Evolutionary conservation across 352 stramenopile species (phyloP).

Genomic region (Sclerospora graminicola): DNA sequence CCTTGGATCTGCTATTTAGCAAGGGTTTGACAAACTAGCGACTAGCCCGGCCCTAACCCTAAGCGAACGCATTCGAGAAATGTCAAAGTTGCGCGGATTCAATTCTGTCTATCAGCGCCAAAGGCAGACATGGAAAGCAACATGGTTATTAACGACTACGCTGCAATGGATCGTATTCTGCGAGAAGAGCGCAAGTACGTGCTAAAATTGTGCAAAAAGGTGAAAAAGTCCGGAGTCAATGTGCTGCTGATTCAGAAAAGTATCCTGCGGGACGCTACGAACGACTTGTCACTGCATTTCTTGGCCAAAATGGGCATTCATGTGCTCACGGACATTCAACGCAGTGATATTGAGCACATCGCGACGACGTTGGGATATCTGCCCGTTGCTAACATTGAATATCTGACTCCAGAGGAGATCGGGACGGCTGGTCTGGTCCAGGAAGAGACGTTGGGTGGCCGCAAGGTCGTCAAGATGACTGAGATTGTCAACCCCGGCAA

Average conservation of each 20-base stretch:
- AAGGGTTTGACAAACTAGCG: slow-evolving; percentile 88
- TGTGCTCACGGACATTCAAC: slow-evolving; percentile 98
- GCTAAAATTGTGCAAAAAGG: slow-evolving; percentile 92
- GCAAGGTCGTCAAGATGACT: slow-evolving; percentile 99
- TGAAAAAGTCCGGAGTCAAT: slow-evolving; percentile 98
- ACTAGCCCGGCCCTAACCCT: slow-evolving; percentile 24
- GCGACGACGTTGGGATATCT: slow-evolving; percentile 92
- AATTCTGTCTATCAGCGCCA: slow-evolving; percentile 97
- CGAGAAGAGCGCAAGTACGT: slow-evolving; percentile 99
- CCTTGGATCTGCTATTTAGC: no score
- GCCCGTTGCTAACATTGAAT: slow-evolving; percentile 97
- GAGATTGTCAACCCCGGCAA: slow-evolving; percentile 92
- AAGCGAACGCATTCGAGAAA: slow-evolving; percentile 94
- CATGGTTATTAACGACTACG: slow-evolving; percentile 99
- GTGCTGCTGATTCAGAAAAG: slow-evolving; percentile 99
- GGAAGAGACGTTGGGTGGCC: slow-evolving; percentile 91
- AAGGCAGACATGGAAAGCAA: slow-evolving; percentile 99
- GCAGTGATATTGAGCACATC: slow-evolving; percentile 99
- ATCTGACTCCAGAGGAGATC: slow-evolving; percentile 95
- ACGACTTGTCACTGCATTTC: slow-evolving; percentile 99
- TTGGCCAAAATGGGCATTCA: slow-evolving; percentile 99
- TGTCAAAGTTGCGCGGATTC: slow-evolving; percentile 98
- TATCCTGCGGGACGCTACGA: slow-evolving; percentile 98
- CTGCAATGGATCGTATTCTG: slow-evolving; percentile 98
- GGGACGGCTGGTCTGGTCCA: slow-evolving; percentile 91